Base-by-base conservation (phyloP, 768 basidiomycete genomes). In the Agaricus subrufescens region DNA sequence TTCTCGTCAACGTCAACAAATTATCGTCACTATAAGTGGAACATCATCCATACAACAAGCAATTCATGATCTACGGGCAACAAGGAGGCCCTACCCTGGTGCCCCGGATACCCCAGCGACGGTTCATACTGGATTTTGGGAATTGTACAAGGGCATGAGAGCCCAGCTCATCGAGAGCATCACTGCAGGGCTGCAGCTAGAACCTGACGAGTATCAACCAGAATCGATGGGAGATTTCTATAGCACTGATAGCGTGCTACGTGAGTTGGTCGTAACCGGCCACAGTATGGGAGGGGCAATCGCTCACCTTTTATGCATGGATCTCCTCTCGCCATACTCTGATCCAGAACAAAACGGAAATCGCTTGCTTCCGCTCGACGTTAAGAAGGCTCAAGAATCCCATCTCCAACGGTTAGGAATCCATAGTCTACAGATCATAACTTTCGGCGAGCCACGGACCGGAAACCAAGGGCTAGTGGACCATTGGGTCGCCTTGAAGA, bases 281-380 rank as follows among this genome's bases (percentile, higher is more conserved):
- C 83, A 85, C 62, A 83, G 80, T 53, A 76, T 84, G 76, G 82
- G 83, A 42, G 80, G 73, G 23, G 75, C 75, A 23, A 62, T 85
- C n/a, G 70, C 73, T 14, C 81, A 80, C 65, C 67, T 85, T 25
- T 69, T 82, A 43, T 71, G 73, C 43, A 61, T 83, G 19, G 80
- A 82, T 53, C 60, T 82, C 19, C 66, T 85, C 38, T 54, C 69
- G 5, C 42, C 48, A 15, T 27, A 26, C 15, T 37, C 42, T 25
- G 27, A 34, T 25, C 19, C 34, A 7, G 37, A 19, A 14, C 38
- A 37, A 6, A 15, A 5, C 11, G 7, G 31, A 11, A 34, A 34
- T 11, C 31, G 4, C 4, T 34, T 11, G 31, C 31, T 11, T 11
- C 11, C 31, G 11, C 31, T 34, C 31, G 31, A 34, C 31, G 7